A percentile compares a stretch with the other conserved stretches of the same genome.
These are phyloP conservation scores for Triticum turgidum DNA, from an alignment of 176 grass and related monocot genomes.

Conservation along the genomic window DNA sequence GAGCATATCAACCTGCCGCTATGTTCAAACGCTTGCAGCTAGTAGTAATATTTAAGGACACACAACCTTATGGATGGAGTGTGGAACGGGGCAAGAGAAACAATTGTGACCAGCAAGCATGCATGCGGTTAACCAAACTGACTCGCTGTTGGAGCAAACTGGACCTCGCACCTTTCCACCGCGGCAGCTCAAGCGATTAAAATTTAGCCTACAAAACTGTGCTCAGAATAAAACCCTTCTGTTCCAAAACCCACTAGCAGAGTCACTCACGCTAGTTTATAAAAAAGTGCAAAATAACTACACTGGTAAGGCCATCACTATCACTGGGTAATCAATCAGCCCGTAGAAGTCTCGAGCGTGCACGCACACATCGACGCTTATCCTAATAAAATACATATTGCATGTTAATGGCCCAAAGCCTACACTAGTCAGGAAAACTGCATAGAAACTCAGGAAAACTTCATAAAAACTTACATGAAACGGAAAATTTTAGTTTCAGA, in stretches of 20 bases:
- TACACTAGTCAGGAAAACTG: neutral
- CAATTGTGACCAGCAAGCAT: neutral
- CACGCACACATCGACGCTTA: neutral
- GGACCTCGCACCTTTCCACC: slow-evolving; percentile 26
- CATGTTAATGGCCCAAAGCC: neutral
- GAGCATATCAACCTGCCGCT: neutral
- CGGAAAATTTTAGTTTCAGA: slow-evolving; percentile 14
- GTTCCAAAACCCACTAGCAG: slow-evolving; percentile 9
- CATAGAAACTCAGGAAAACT: neutral
- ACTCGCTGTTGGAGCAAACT: slow-evolving; percentile 21
- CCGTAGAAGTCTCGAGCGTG: neutral
- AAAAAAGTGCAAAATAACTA: slow-evolving; percentile 7
- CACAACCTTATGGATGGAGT: slow-evolving; percentile 13
- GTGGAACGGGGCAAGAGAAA: slow-evolving; percentile 3
- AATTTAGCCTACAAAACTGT: slow-evolving; percentile 30
- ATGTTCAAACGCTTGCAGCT: slow-evolving; percentile 13
- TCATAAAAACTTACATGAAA: neutral
- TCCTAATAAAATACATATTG: slow-evolving; percentile 3
- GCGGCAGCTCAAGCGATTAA: slow-evolving; percentile 36
- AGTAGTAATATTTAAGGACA: slow-evolving; percentile 18
- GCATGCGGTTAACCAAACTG: slow-evolving; percentile 19
- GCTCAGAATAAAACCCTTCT: slow-evolving; percentile 25
- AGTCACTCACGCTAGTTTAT: slow-evolving; percentile 32
- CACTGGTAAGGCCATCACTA: slow-evolving; percentile 23
- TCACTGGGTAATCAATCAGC: neutral